phyloP scores from a whole-genome alignment of 176 grass and related monocot species.

The Oryza longistaminata region DNA sequence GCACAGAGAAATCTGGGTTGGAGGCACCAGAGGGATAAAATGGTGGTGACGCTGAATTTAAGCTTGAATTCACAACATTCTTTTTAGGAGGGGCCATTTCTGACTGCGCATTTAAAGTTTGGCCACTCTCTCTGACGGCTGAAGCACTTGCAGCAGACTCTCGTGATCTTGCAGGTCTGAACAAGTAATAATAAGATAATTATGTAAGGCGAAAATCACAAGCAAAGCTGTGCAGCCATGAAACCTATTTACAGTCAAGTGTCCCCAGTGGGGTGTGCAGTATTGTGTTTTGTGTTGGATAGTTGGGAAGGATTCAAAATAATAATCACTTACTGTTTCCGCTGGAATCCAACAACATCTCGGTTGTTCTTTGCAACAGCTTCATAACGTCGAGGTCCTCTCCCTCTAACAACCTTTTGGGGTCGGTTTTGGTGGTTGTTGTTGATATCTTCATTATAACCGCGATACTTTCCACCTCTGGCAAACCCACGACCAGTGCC shows the following conservation, averaged over 20 bases:
- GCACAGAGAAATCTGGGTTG: slow-evolving; percentile 43
- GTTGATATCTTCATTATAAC: slow-evolving; percentile 57
- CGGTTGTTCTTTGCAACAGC: slow-evolving; percentile 55
- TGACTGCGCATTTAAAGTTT: slow-evolving; percentile 45
- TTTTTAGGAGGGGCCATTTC: slow-evolving; percentile 54
- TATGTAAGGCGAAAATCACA: slow-evolving; percentile 4
- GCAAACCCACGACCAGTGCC: slow-evolving; percentile 50
- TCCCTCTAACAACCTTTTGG: slow-evolving; percentile 66
- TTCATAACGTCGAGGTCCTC: slow-evolving; percentile 86
- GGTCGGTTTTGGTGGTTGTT: slow-evolving; percentile 52
- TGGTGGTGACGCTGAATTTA: slow-evolving; percentile 86
- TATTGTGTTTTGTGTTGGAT: background rate
- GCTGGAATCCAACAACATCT: slow-evolving; percentile 55
- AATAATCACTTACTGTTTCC: slow-evolving; percentile 69
- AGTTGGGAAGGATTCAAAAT: slow-evolving; percentile 7
- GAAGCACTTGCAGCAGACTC: slow-evolving; percentile 44
- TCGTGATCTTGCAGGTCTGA: slow-evolving; percentile 54
- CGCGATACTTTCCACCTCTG: slow-evolving; percentile 54
- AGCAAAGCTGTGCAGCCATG: slow-evolving; percentile 29
- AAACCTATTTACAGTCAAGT: slow-evolving; percentile 5
- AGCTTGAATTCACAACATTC: slow-evolving; percentile 70
- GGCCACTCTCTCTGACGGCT: slow-evolving; percentile 39
- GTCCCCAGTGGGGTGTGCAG: background rate
- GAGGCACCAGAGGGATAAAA: slow-evolving; percentile 85
- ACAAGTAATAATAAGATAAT: slow-evolving; percentile 28